Evolutionary conservation across 176 grass and related monocot genomes (phyloP).

Genomic region (Hsuehochloa calcarea): DNA sequence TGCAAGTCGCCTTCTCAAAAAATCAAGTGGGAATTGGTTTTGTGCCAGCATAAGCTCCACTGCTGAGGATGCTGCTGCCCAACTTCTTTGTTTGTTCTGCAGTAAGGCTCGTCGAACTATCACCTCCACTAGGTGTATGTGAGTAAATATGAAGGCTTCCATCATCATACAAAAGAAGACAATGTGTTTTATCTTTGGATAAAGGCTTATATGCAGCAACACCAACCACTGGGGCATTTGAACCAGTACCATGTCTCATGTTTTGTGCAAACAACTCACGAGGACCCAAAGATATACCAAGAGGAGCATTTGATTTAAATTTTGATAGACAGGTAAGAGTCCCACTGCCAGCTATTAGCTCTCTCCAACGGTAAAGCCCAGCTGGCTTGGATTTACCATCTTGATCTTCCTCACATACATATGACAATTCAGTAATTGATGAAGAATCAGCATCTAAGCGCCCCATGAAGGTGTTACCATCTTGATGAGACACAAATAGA

Average conservation of each 20-base stretch:
- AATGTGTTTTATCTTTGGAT: conserved; percentile 94
- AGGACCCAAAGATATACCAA: conserved; percentile 63
- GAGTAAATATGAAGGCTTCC: conserved; percentile 96
- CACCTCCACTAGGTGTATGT: conserved; percentile 60
- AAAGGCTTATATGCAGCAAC: conserved; percentile 94
- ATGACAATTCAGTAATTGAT: conserved; percentile 66
- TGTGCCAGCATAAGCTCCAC: conserved; percentile 60
- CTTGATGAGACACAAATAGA: conserved; percentile 86
- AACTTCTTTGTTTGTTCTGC: conserved; percentile 90
- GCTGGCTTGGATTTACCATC: conserved; percentile 76
- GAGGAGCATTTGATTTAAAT: conserved; percentile 69
- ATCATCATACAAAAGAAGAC: conserved; percentile 97
- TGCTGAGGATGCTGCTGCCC: conserved; percentile 73
- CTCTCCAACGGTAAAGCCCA: conserved; percentile 84
- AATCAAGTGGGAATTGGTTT: conserved; percentile 93
- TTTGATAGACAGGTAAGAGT: conserved; percentile 80
- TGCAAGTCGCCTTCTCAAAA: conserved; percentile 90
- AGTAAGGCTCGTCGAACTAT: conserved; percentile 41
- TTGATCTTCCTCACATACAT: conserved; percentile 74
- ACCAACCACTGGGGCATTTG: conserved; percentile 75
- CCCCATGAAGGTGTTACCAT: conserved; percentile 78
- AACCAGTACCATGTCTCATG: conserved; percentile 65
- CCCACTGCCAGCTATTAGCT: conserved; percentile 78
- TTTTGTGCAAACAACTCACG: conserved; percentile 74
- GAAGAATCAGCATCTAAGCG: conserved; percentile 69